phyloP scores from a whole-genome alignment of 2,329 filamentous ascomycete genomes.

The Diaporthe vaccinii region DNA sequence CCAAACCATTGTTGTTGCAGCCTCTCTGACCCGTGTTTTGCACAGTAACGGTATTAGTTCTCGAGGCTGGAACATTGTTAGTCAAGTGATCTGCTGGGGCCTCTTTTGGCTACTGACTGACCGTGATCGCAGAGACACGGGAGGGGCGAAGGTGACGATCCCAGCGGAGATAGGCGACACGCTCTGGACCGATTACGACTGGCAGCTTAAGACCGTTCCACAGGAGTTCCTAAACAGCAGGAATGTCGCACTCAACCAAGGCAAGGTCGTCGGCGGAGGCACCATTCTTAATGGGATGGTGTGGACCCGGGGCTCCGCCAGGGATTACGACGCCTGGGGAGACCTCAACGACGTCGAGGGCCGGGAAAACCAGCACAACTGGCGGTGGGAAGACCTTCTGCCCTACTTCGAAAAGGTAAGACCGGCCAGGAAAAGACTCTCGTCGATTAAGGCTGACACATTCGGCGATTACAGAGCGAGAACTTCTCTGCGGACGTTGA shows the following conservation, averaged over 20 bases:
- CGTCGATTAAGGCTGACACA: neutral
- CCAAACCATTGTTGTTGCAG: neutral
- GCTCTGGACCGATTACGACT: slow-evolving; percentile 45
- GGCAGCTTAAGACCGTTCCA: slow-evolving; percentile 48
- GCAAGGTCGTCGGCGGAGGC: slow-evolving; percentile 56
- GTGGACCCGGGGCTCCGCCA: slow-evolving; percentile 55
- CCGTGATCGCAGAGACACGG: slow-evolving; percentile 31
- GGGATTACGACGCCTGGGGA: slow-evolving; percentile 59
- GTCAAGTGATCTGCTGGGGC: neutral
- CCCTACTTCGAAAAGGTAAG: slow-evolving; percentile 64
- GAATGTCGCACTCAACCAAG: slow-evolving; percentile 52
- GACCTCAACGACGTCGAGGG: slow-evolving; percentile 54
- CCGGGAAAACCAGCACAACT: slow-evolving; percentile 42
- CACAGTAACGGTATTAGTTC: slow-evolving; percentile 42
- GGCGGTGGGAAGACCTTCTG: slow-evolving; percentile 59
- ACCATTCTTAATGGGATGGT: slow-evolving; percentile 58
- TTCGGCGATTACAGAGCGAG: slow-evolving; percentile 49
- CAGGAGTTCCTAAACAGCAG: slow-evolving; percentile 53
- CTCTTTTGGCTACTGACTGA: neutral
- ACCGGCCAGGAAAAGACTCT: accelerated
- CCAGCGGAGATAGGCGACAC: slow-evolving; percentile 43
- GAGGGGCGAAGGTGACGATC: slow-evolving; percentile 40
- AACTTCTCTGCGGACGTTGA: slow-evolving; percentile 50
- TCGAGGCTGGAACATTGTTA: slow-evolving; percentile 43
- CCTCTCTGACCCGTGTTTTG: neutral